Base-by-base conservation (phyloP, 495 filamentous ascomycete genomes). In the Penicillium diatomitis region DNA sequence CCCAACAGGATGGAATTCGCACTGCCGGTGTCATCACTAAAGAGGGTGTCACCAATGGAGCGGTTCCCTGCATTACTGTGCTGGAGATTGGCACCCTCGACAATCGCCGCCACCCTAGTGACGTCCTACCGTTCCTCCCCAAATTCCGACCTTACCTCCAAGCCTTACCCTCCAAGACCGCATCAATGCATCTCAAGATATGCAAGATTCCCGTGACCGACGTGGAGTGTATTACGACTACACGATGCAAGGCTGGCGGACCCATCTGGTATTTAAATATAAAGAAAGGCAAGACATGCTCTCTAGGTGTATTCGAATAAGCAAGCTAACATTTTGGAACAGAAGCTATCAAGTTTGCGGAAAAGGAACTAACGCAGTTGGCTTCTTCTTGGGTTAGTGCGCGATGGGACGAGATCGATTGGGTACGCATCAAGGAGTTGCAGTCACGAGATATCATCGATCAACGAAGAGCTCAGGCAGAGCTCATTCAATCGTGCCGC, bases 401-500 rank as follows among this genome's bases (percentile, higher is more conserved):
- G 28, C 72, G 78, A 38, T 97, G 91, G 90, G 79, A 90, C 53
- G 94, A 98, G 65, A 68, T 90, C 38, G 90, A 95, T 62, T 87
- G 87, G 70, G 72, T 72, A 30, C 79, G 79, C 49, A 82, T 96
- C 59, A 88, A 84, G 64, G 88, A 86, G 58, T 66, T 97, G 51
- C 72, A 77, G 33, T 69, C 92, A 43, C 80, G 87, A 44, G 86
- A 91, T 47, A 72, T 86, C 40, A 69, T 90, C 3, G 79, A 84
- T 40, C 78, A 81, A 58, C 78, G 91, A 38, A 71, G 74, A 36
- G 72, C 79, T 45, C 80, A 81, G 50, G 82, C 82, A 3, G 49
- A 58, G 8, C 76, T 71, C 48, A 77, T 80, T 2, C 70, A 83
- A 52, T 68, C 77, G 12, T 76, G 75, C 20, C 66, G 75, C 11